Base-by-base conservation (phyloP, 305 asterid genomes). In the Ilex paraguariensis region DNA sequence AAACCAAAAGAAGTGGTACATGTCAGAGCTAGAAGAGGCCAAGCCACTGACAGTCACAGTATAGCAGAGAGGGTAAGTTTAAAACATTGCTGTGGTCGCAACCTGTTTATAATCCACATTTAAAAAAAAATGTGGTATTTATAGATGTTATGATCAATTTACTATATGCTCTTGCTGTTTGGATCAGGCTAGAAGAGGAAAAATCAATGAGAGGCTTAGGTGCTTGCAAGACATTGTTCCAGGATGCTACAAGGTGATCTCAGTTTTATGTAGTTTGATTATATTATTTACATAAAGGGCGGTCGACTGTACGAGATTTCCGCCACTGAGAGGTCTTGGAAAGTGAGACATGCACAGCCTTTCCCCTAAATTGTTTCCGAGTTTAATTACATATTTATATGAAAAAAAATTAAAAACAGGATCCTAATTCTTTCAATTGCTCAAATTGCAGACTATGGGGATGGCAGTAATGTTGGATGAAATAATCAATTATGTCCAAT, bases 1-100 rank as follows among this genome's bases (percentile, higher is more conserved):
- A 70, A 77, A 52, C 65, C 63, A 60, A 55, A 69, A 39, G 95
- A 84, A 57, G 98, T 91, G 62, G 89, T 91, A 42, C 98, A 91
- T 76, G 96, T 91, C 57, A 84, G 98, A 73, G 98, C 98, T 30
- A 86, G 72, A 70, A 86, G 96, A 64, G 96, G 98, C 33, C 91
- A 91, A 64, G 98, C 98, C 17, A 91, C 96, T 33, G 96, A 91
- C 70, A 91, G 96, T 75, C 98, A 91, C 75, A 91, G 98, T 70
- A 80, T 91, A 81, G 98, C 96, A 59, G 98, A 91, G 81, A 81
- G 98, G 77, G 98, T 91, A 73, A 69, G 74, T 61, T 54, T 64
- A 44, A 9, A 36, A 8, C 6, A 36, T 36, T 36, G 42, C 42
- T 36, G 42, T 36, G 42, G 6, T 36, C 42, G 0, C 9, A 36